Conservation (phyloP, 345 rosid species). For the Sisymbrium irio region DNA sequence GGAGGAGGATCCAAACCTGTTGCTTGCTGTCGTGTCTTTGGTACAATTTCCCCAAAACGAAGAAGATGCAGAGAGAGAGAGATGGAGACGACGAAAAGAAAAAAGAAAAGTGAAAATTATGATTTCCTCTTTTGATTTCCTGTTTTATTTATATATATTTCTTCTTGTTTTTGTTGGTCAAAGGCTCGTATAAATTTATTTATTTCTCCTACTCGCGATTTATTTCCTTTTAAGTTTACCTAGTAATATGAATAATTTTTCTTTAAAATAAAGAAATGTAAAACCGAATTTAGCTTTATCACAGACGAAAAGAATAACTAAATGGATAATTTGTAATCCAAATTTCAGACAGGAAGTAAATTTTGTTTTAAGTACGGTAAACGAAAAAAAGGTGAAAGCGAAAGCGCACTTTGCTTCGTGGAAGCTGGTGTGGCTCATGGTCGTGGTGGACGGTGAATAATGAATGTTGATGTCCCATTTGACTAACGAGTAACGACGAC, state of each 20-base stretch:
- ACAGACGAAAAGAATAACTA: not conserved
- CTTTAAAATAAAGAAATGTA: not conserved
- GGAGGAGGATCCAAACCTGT: slow-evolving; percentile 25
- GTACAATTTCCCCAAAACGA: not conserved
- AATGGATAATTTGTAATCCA: not conserved
- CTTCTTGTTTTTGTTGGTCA: not conserved
- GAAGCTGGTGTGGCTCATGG: not conserved
- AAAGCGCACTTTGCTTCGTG: not conserved
- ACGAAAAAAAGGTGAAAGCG: not conserved
- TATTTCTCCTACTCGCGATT: not conserved
- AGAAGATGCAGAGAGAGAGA: not conserved
- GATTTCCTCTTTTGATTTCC: not conserved
- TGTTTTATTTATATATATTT: not conserved
- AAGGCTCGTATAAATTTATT: not conserved
- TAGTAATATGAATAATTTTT: not conserved
- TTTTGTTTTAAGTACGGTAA: not conserved
- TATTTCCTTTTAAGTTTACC: not conserved
- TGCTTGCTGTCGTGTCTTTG: slow-evolving; percentile 8
- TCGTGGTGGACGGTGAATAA: not conserved
- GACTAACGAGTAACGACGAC: not conserved
- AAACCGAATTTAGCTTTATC: not conserved
- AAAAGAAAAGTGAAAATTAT: not conserved
- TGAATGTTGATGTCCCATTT: not conserved
- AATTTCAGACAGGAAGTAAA: not conserved
- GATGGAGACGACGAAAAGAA: not conserved